phyloP scores from a whole-genome alignment of 2,329 filamentous ascomycete species.

The Aspergillus sp. region DNA sequence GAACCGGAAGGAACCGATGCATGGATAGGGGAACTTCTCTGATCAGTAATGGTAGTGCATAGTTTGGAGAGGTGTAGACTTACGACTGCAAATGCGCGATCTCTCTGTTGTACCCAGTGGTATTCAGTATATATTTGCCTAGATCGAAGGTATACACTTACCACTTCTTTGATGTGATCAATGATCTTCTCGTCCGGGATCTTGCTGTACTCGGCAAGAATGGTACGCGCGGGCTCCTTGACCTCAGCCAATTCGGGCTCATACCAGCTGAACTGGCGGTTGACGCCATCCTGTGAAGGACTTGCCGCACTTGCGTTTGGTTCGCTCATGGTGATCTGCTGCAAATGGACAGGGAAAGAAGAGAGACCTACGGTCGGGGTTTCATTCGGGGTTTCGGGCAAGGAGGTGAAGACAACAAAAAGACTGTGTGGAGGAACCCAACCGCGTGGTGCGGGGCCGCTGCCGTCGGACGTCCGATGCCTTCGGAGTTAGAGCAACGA shows the following conservation, averaged over 20 bases:
- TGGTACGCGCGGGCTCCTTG: background rate
- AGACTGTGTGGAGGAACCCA: no score
- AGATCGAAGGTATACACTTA: background rate
- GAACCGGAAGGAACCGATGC: constrained; percentile 8
- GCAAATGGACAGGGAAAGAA: background rate
- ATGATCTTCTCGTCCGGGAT: constrained; percentile 4
- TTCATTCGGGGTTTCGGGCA: background rate
- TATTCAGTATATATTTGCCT: background rate
- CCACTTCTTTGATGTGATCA: constrained; percentile 4
- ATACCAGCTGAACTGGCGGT: constrained; percentile 2
- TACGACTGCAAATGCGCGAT: constrained; percentile 5
- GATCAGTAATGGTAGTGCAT: background rate
- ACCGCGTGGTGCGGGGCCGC: no score
- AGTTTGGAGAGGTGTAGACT: background rate
- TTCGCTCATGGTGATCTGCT: background rate
- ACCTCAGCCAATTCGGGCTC: background rate
- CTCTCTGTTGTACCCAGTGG: background rate
- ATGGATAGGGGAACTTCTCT: constrained; percentile 6
- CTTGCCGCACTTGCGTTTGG: background rate
- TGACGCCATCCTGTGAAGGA: background rate
- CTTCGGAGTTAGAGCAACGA: no score
- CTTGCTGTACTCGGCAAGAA: constrained; percentile 1
- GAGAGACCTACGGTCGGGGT: no score
- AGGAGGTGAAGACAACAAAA: background rate
- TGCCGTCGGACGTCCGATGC: no score